Percentiles rank a stretch among this genome's conserved stretches.
These are phyloP conservation scores for Aspergillus sparsus DNA, from an alignment of 495 filamentous ascomycete species.

Conservation along the genomic window DNA sequence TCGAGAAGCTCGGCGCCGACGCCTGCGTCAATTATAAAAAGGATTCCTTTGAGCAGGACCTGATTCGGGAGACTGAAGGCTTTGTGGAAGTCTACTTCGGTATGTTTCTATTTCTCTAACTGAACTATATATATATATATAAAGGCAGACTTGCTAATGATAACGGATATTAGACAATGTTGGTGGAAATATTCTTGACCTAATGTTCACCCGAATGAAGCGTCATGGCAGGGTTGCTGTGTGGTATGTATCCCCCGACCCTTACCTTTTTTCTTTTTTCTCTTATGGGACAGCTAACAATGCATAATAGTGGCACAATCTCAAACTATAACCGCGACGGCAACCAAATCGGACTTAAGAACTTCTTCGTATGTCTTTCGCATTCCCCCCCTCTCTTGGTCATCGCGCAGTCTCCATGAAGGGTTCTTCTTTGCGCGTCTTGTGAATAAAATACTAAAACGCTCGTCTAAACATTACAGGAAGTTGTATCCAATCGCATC, in stretches of 20 bases:
- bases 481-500: no score
- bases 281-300: not conserved
- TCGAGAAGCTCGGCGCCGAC: constrained; percentile 64
- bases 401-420: no score
- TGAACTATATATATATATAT: not conserved
- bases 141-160: not conserved
- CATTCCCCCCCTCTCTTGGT: not conserved
- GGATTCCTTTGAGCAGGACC: constrained; percentile 54
- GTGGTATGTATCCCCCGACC: constrained; percentile 35
- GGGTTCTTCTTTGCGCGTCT: no score
- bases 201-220: constrained; percentile 58
- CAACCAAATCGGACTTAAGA: constrained; percentile 39
- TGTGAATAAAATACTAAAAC: not conserved
- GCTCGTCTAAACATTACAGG: no score
- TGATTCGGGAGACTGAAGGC: constrained; percentile 61
- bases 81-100: constrained; percentile 65
- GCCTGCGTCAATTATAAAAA: constrained; percentile 69
- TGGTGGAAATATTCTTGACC: constrained; percentile 65
- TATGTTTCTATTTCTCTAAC: constrained; percentile 5
- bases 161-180: constrained; percentile 56
- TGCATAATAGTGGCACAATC: constrained; percentile 46
- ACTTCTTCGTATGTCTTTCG: constrained; percentile 41
- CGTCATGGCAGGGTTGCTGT: constrained; percentile 60
- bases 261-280: not conserved
- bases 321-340: constrained; percentile 46